A percentile compares a stretch with the other conserved stretches of the same genome.
Conservation (phyloP, 805 yeast genomes). For the Candida glaebosa region DNA sequence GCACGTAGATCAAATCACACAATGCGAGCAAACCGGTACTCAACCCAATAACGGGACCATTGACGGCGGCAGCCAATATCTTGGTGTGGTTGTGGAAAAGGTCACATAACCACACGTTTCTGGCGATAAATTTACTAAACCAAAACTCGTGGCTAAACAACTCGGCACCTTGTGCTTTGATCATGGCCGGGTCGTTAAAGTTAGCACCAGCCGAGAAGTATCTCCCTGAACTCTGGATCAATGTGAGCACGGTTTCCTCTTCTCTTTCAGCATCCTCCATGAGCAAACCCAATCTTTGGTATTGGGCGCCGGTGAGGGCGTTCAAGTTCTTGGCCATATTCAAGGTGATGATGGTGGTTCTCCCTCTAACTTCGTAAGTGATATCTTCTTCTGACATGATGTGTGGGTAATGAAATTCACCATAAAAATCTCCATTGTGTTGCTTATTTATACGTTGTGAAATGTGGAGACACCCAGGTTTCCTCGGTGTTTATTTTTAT, state of each 20-base stretch:
- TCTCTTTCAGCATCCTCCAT: constrained; percentile 63
- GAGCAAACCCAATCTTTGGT: constrained; percentile 53
- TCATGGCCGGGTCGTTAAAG: constrained; percentile 40
- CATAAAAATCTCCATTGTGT: too few relatives aligned
- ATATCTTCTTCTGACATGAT: constrained; percentile 19
- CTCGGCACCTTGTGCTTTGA: constrained; percentile 25
- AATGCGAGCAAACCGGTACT: constrained; percentile 68
- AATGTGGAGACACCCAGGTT: background rate
- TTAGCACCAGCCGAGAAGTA: constrained; percentile 88
- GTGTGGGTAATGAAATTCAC: background rate
- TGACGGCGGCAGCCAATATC: constrained; percentile 66
- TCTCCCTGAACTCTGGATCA: constrained; percentile 67
- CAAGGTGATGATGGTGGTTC: constrained; percentile 60
- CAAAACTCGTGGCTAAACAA: constrained; percentile 42
- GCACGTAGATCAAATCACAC: constrained; percentile 73
- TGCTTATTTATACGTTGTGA: background rate
- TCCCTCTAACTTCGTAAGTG: constrained; percentile 42
- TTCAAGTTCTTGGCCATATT: constrained; percentile 60
- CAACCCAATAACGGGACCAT: constrained; percentile 86
- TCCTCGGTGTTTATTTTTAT: background rate
- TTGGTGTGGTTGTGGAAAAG: constrained; percentile 69
- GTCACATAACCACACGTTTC: constrained; percentile 68
- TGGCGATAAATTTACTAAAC: constrained; percentile 59
- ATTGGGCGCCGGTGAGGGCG: constrained; percentile 66
- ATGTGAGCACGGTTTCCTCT: constrained; percentile 58